phyloP scores from a whole-genome alignment of 192 early-diverging fungal genomes.

The Borealophlyctis nickersoniae region DNA sequence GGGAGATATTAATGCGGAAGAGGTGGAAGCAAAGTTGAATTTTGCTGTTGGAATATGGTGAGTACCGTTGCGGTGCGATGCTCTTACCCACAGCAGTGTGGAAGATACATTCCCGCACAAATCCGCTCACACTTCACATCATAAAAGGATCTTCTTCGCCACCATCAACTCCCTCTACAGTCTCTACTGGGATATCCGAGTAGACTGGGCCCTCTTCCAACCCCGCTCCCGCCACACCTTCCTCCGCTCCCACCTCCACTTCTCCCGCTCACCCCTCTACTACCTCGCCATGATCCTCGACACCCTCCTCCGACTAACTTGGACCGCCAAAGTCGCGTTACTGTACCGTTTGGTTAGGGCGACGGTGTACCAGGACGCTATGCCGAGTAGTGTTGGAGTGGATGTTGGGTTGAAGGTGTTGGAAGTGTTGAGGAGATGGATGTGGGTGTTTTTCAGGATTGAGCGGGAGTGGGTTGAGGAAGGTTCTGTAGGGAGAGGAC shows the following conservation, averaged over 20 bases:
- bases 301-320: constrained; percentile 78
- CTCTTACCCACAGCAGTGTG: too few species aligned
- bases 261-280: constrained; percentile 63
- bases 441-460: constrained; percentile 92
- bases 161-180: constrained; percentile 89
- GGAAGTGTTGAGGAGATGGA: constrained; percentile 83
- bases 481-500: constrained; percentile 10
- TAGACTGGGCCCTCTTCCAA: constrained; percentile 70
- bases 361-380: constrained; percentile 5
- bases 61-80: too few species aligned
- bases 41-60: constrained; percentile 52
- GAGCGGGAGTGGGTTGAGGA: constrained; percentile 77
- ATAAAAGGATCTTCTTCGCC: constrained; percentile 59
- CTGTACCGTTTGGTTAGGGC: constrained; percentile 29
- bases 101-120: too few species aligned
- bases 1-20: background rate
- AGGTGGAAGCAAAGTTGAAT: constrained; percentile 27
- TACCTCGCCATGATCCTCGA: constrained; percentile 77
- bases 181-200: constrained; percentile 92
- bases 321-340: constrained; percentile 68
- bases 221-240: constrained; percentile 15
- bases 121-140: too few species aligned
- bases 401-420: constrained; percentile 76
- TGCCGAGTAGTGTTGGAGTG: constrained; percentile 44
- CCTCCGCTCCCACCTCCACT: constrained; percentile 66